Conservation (phyloP, 352 stramenopile species). For the Phytophthora vignae region DNA sequence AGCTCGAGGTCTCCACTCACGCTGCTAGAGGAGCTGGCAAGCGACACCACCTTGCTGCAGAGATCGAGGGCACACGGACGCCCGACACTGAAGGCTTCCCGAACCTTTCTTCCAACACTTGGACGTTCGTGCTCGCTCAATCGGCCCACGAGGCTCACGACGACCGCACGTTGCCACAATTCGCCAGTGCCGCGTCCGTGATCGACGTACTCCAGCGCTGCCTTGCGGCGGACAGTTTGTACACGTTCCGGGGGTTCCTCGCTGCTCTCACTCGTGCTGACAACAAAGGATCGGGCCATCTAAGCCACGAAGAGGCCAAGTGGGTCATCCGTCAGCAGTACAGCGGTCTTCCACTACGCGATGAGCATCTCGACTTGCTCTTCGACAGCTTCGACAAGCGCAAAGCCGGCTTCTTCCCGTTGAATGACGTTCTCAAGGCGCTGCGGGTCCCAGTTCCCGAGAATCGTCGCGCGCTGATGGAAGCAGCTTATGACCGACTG, state of each 20-base stretch:
- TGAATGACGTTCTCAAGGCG: slow-evolving; percentile 50
- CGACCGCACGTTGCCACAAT: slow-evolving; percentile 50
- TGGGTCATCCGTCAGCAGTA: slow-evolving; percentile 64
- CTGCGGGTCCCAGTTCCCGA: slow-evolving; percentile 50
- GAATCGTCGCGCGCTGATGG: slow-evolving; percentile 47
- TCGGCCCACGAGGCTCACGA: slow-evolving; percentile 52
- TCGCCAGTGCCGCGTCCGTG: slow-evolving; percentile 50
- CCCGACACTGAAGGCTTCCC: slow-evolving; percentile 69
- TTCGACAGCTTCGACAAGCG: slow-evolving; percentile 78
- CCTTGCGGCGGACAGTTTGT: slow-evolving; percentile 63
- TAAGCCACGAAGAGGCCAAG: slow-evolving; percentile 76
- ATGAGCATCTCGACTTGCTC: slow-evolving; percentile 80
- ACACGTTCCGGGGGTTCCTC: slow-evolving; percentile 65
- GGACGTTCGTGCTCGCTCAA: slow-evolving; percentile 66
- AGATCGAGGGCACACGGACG: slow-evolving; percentile 64
- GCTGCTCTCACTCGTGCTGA: slow-evolving; percentile 52
- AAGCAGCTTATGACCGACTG: slow-evolving; percentile 57
- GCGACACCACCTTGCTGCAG: slow-evolving; percentile 71
- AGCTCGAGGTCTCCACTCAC: slow-evolving; percentile 75
- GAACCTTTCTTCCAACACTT: slow-evolving; percentile 64
- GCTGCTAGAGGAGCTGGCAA: slow-evolving; percentile 63
- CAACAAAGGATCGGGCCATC: slow-evolving; percentile 52
- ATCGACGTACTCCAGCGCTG: slow-evolving; percentile 63
- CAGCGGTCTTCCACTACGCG: slow-evolving; percentile 57
- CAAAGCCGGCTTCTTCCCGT: slow-evolving; percentile 66